phyloP scores from a whole-genome alignment of 306 rosid genomes.

The Castanea crenata region DNA sequence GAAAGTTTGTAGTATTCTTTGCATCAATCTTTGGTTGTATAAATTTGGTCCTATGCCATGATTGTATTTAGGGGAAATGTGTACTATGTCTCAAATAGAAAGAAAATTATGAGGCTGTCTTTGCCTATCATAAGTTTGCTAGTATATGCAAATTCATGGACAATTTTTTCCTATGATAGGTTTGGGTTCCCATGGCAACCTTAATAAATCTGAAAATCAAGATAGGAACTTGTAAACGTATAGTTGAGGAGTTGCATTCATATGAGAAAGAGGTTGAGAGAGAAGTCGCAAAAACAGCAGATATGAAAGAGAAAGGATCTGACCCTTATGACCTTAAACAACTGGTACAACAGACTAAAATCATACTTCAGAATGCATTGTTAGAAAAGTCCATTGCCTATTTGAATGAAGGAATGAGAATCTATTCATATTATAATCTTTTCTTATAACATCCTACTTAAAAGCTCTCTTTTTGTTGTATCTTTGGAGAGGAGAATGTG shows the following conservation, averaged over 20 bases:
- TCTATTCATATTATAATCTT: background rate
- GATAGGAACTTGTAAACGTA: conserved; percentile 76
- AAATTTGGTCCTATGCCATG: background rate
- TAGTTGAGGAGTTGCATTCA: conserved; percentile 74
- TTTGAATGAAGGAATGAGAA: background rate
- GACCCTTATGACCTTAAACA: conserved; percentile 87
- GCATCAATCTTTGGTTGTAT: background rate
- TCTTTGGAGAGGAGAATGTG: conserved; percentile 77
- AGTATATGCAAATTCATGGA: background rate
- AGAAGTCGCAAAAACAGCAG: conserved; percentile 78
- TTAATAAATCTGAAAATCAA: conserved; percentile 70
- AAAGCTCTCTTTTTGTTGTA: conserved; percentile 7
- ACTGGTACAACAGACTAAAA: conserved; percentile 44
- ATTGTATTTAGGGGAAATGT: background rate
- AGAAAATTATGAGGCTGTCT: background rate
- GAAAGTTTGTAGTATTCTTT: too few relatives aligned
- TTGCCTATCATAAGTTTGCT: background rate
- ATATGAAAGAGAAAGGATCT: conserved; percentile 83
- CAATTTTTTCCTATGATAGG: background rate
- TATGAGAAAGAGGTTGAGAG: conserved; percentile 86
- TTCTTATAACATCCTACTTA: conserved; percentile 11
- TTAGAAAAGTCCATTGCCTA: background rate
- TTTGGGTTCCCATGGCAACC: conserved; percentile 45
- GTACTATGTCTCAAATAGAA: background rate
- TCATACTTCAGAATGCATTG: background rate